These are phyloP conservation scores for Penicillium italicum DNA, from an alignment of 2,329 filamentous ascomycete species.

Conservation along the genomic window DNA sequence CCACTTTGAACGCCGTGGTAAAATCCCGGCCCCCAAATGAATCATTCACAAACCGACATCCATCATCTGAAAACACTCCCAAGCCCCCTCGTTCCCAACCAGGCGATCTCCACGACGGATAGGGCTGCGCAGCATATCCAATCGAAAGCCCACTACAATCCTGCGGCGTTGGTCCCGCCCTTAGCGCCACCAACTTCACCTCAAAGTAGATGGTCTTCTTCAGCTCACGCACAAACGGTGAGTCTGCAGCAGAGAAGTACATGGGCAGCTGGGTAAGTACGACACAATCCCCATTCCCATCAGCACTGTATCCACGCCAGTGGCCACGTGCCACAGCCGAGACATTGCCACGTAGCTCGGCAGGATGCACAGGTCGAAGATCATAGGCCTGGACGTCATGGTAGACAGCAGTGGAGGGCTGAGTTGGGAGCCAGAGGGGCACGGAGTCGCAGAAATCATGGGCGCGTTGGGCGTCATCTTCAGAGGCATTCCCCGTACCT, in stretches of 20 bases:
- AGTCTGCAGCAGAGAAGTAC: conserved; percentile 53
- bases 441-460: conserved; percentile 53
- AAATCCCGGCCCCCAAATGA: conserved; percentile 59
- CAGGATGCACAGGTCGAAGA: conserved; percentile 45
- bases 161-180: conserved; percentile 23
- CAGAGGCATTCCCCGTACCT: conserved; percentile 55
- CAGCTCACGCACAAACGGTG: conserved; percentile 46
- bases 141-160: conserved; percentile 54
- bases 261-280: conserved; percentile 55
- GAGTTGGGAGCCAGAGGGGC: conserved; percentile 50
- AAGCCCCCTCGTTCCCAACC: conserved; percentile 62
- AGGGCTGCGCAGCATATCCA: conserved; percentile 59
- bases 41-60: conserved; percentile 61
- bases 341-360: conserved; percentile 43
- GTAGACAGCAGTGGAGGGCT: conserved; percentile 43
- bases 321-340: conserved; percentile 32
- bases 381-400: conserved; percentile 43
- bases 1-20: conserved; percentile 49
- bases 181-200: conserved; percentile 49
- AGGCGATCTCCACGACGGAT: conserved; percentile 59
- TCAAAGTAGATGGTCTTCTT: conserved; percentile 59
- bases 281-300: conserved; percentile 48
- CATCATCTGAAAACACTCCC: conserved; percentile 61
- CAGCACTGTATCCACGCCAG: conserved; percentile 46
- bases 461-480: conserved; percentile 54